These are phyloP conservation scores for Lactarius akahatsu DNA, from an alignment of 768 basidiomycete species.

Conservation along the genomic window DNA sequence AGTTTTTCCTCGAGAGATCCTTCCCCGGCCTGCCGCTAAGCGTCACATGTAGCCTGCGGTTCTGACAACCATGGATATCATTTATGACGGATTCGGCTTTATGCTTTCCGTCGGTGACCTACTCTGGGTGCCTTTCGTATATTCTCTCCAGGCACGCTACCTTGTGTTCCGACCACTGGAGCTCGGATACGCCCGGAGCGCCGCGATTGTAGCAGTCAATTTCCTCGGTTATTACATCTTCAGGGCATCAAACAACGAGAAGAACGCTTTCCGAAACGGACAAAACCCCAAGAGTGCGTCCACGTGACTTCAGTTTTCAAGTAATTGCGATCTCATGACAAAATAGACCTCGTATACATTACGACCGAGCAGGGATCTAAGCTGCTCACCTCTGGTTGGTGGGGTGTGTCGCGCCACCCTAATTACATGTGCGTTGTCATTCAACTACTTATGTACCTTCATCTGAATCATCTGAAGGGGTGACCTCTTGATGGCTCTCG, in stretches of 20 bases:
- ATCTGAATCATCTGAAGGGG: slow-evolving; percentile 47
- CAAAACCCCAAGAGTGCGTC: slow-evolving; percentile 84
- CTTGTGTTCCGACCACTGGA: slow-evolving; percentile 87
- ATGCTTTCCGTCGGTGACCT: slow-evolving; percentile 96
- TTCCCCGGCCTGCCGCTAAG: neutral
- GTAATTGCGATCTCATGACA: neutral
- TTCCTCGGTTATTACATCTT: slow-evolving; percentile 88
- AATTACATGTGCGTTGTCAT: slow-evolving; percentile 68
- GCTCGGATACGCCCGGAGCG: slow-evolving; percentile 60
- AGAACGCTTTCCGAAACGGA: slow-evolving; percentile 94
- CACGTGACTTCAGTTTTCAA: neutral
- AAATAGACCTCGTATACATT: slow-evolving; percentile 71
- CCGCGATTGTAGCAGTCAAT: slow-evolving; percentile 63
- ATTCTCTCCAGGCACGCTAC: slow-evolving; percentile 91
- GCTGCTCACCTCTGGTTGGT: slow-evolving; percentile 94
- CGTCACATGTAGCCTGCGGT: slow-evolving; percentile 64
- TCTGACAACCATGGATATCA: slow-evolving; percentile 97
- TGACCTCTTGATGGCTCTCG: slow-evolving; percentile 84
- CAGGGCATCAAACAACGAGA: slow-evolving; percentile 83
- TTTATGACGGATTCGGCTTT: slow-evolving; percentile 96
- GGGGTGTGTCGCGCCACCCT: slow-evolving; percentile 92
- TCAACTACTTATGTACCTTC: neutral
- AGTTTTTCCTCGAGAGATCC: slow-evolving; percentile 20
- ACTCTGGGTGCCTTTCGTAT: slow-evolving; percentile 92
- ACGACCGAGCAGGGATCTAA: slow-evolving; percentile 84